Conservation (phyloP, 257 asterid species). For the Solanum etuberosum region DNA sequence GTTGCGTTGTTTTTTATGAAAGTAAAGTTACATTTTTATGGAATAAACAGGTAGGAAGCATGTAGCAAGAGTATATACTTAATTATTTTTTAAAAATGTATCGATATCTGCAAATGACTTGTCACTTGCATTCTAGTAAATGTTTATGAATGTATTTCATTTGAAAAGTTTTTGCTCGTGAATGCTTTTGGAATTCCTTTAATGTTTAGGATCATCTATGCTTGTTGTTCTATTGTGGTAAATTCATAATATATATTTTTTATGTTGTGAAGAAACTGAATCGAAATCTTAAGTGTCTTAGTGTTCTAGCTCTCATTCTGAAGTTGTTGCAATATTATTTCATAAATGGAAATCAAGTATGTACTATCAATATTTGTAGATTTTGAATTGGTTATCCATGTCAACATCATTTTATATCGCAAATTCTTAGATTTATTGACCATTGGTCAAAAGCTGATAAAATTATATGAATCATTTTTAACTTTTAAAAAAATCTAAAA, state of each 20-base stretch:
- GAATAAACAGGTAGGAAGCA: not conserved
- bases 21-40: not conserved
- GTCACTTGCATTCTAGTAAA: not conserved
- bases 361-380: too few relatives aligned
- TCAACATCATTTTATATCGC: not conserved
- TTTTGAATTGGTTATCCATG: too few relatives aligned
- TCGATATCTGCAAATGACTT: not conserved
- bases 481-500: not conserved
- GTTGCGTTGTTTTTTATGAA: too few relatives aligned
- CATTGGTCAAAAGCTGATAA: not conserved
- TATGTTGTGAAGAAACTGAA: not conserved
- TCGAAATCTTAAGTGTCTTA: not conserved
- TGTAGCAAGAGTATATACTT: too few relatives aligned
- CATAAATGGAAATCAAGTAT: not conserved
- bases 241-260: too few relatives aligned
- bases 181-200: not conserved
- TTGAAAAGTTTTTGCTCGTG: not conserved
- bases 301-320: too few relatives aligned
- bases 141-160: not conserved
- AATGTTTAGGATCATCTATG: not conserved
- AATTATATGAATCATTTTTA: too few relatives aligned
- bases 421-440: not conserved
- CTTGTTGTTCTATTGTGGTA: too few relatives aligned
- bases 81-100: too few relatives aligned
- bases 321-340: not conserved